phyloP scores from a whole-genome alignment of 768 basidiomycete species.

The Boletus bicolor region DNA sequence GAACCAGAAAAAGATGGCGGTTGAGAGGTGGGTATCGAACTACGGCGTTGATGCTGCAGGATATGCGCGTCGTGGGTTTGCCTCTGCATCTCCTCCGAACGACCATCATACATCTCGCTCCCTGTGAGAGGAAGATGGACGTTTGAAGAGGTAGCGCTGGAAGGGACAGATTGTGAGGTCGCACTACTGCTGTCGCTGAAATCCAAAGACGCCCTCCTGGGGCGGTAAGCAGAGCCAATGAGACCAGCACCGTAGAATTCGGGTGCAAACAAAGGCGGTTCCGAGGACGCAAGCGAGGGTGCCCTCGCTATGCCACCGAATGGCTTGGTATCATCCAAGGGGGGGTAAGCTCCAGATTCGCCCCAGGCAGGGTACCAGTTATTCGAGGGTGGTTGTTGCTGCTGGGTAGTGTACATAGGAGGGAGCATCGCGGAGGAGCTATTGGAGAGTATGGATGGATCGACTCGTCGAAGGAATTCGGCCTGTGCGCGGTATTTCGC shows the following conservation, averaged over 20 bases:
- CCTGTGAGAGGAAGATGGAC: slow-evolving; percentile 46
- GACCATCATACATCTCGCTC: slow-evolving; percentile 28
- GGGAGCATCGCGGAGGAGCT: slow-evolving; percentile 7
- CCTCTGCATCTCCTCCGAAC: slow-evolving; percentile 27
- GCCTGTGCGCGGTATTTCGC: slow-evolving; percentile 47
- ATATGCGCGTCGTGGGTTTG: slow-evolving; percentile 14
- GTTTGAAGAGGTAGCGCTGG: slow-evolving; percentile 51
- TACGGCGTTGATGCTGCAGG: slow-evolving; percentile 17
- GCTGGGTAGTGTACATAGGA: slow-evolving; percentile 19
- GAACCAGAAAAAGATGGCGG: slow-evolving; percentile 2
- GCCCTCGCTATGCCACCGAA: slow-evolving; percentile 20
- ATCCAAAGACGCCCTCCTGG: slow-evolving; percentile 35
- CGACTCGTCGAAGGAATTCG: slow-evolving; percentile 40
- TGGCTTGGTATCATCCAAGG: slow-evolving; percentile 30
- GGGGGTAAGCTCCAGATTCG: slow-evolving; percentile 20
- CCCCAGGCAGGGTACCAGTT: slow-evolving; percentile 29
- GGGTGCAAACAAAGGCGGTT: slow-evolving; percentile 20
- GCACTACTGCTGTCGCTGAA: slow-evolving; percentile 45
- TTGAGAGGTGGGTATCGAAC: slow-evolving; percentile 16
- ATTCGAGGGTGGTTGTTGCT: slow-evolving; percentile 12
- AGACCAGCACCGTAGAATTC: slow-evolving; percentile 17
- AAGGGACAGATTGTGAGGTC: slow-evolving; percentile 44
- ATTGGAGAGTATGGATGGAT: slow-evolving; percentile 13
- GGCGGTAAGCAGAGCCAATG: slow-evolving; percentile 28
- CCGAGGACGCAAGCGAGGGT: slow-evolving; percentile 21